A percentile compares a stretch with the other conserved stretches of the same genome.
Evolutionary conservation across 31 red algal species (phyloP).

Genomic region (Porphyra umbilicalis): DNA sequence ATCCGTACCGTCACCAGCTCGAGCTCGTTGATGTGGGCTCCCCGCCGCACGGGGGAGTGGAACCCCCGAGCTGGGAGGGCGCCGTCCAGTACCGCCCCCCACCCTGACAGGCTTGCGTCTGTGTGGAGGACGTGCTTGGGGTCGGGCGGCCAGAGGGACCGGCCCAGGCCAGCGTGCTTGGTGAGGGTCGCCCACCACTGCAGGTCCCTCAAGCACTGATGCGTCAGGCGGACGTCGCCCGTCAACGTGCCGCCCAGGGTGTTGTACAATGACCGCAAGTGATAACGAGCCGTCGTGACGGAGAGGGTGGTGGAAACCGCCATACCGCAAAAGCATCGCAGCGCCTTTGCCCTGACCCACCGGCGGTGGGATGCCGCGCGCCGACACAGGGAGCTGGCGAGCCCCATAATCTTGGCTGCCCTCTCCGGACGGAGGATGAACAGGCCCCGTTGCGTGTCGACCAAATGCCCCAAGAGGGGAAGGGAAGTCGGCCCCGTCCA

Average conservation of each 20-base stretch:
- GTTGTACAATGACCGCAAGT: not conserved
- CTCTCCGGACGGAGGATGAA: too few species aligned
- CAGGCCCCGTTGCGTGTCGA: too few species aligned
- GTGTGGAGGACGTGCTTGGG: not conserved
- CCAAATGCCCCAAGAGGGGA: not conserved
- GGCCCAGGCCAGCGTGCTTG: not conserved
- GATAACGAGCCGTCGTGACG: not conserved
- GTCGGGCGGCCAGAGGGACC: not conserved
- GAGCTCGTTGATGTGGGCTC: not conserved
- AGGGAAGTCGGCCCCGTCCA: not conserved
- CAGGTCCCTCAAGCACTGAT: not conserved
- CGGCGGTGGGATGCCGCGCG: not conserved
- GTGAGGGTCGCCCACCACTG: not conserved
- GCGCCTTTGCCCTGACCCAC: not conserved
- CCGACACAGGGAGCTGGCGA: not conserved
- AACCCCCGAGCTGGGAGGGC: not conserved
- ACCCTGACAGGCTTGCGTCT: not conserved
- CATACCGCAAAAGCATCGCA: not conserved
- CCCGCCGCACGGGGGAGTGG: constrained; percentile 1
- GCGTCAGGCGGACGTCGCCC: not conserved
- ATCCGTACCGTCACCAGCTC: not conserved
- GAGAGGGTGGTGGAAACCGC: not conserved
- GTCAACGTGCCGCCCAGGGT: not conserved
- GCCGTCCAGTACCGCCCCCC: not conserved
- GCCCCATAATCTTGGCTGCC: too few species aligned